A percentile compares a stretch with the other conserved stretches of the same genome.
phyloP scores from a whole-genome alignment of 805 yeast species.

The Kockiozyma suomiensis region DNA sequence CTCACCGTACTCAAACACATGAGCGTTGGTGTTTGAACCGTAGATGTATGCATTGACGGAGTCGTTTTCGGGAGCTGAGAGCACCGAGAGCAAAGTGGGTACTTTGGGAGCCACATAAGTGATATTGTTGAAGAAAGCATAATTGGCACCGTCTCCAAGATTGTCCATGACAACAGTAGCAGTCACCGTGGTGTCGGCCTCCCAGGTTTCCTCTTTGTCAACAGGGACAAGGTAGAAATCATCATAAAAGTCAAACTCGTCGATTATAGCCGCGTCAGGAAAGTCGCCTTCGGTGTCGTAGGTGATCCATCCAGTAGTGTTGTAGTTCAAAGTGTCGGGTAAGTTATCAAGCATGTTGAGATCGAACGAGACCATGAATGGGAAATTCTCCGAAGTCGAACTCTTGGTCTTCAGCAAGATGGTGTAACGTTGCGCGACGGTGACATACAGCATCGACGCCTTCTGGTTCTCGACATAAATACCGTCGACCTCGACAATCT shows the following conservation, averaged over 20 bases:
- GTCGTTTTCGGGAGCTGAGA: constrained; percentile 48
- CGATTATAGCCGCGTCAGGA: constrained; percentile 46
- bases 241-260: constrained; percentile 61
- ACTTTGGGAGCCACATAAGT: constrained; percentile 80
- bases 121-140: constrained; percentile 93
- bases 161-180: constrained; percentile 82
- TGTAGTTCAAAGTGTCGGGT: constrained; percentile 66
- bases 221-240: constrained; percentile 77
- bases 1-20: constrained; percentile 67
- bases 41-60: constrained; percentile 64
- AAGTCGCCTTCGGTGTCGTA: constrained; percentile 54
- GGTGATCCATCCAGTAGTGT: constrained; percentile 73
- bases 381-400: constrained; percentile 64
- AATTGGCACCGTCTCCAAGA: constrained; percentile 82
- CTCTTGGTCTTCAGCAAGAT: constrained; percentile 74
- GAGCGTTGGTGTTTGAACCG: constrained; percentile 79
- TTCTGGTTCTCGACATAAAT: constrained; percentile 73
- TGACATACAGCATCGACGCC: constrained; percentile 72
- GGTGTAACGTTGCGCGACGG: constrained; percentile 91
- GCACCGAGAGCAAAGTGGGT: constrained; percentile 79
- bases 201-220: constrained; percentile 55
- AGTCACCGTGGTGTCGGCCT: constrained; percentile 69
- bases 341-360: constrained; percentile 77
- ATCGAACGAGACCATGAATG: constrained; percentile 81
- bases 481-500: constrained; percentile 92